phyloP scores from a whole-genome alignment of 2,329 filamentous ascomycete genomes.

The Torrubiellomyces zombiae region DNA sequence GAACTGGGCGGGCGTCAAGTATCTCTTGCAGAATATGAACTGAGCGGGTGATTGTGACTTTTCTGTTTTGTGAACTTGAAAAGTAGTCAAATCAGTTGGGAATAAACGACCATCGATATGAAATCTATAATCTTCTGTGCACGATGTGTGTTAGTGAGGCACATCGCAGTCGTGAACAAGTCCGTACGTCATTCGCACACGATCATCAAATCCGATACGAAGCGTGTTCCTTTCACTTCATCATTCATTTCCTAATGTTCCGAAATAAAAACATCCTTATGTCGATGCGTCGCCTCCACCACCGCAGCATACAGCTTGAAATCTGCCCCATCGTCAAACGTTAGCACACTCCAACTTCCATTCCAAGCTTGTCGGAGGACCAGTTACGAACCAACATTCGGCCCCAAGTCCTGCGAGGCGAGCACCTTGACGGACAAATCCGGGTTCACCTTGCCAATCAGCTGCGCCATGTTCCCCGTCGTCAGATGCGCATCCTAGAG shows the following conservation, averaged over 20 bases:
- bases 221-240: too few relatives aligned
- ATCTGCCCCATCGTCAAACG: slow-evolving; percentile 36
- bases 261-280: slow-evolving; percentile 63
- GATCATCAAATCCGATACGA: too few relatives aligned
- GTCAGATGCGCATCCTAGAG: slow-evolving; percentile 52
- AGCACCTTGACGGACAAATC: slow-evolving; percentile 59
- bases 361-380: too few relatives aligned
- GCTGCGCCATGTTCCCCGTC: slow-evolving; percentile 53
- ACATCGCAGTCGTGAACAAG: too few relatives aligned
- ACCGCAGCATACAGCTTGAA: slow-evolving; percentile 60
- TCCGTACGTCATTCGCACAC: too few relatives aligned
- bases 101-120: too few relatives aligned
- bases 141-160: too few relatives aligned
- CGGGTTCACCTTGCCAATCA: slow-evolving; percentile 65
- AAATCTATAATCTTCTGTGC: too few relatives aligned
- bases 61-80: background rate
- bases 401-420: slow-evolving; percentile 52
- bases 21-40: slow-evolving; percentile 32
- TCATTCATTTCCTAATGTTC: slow-evolving; percentile 16
- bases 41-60: slow-evolving; percentile 4
- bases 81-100: background rate
- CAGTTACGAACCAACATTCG: slow-evolving; percentile 46
- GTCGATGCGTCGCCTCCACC: slow-evolving; percentile 70
- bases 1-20: slow-evolving; percentile 34
- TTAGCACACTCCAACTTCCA: background rate